Evolutionary conservation across 2,329 filamentous ascomycete genomes (phyloP).

Genomic region (Colletotrichum camelliae): DNA sequence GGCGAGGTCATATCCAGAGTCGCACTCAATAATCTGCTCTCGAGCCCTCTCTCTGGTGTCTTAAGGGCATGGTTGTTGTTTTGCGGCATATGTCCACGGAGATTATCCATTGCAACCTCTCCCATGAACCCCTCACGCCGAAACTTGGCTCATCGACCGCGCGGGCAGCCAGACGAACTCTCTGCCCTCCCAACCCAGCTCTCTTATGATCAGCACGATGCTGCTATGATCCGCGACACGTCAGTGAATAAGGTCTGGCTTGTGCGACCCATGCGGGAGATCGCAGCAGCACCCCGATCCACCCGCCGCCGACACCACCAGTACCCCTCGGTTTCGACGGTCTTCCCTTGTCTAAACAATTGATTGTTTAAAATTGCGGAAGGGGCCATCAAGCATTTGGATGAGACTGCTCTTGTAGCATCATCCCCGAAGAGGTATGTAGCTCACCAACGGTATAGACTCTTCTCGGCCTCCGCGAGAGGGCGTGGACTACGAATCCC

Average conservation of each 20-base stretch:
- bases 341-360: not conserved
- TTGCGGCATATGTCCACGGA: not conserved
- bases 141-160: not conserved
- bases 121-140: not conserved
- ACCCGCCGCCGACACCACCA: not conserved
- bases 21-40: not conserved
- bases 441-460: not conserved
- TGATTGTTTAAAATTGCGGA: conserved; percentile 10
- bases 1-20: not conserved
- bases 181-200: not conserved
- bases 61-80: not conserved
- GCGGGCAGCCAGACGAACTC: not conserved
- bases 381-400: conserved; percentile 2
- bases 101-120: not conserved
- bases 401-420: conserved; percentile 18
- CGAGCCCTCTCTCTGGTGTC: not conserved
- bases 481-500: not conserved
- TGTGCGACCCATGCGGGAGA: conserved; percentile 21
- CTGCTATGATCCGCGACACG: conserved; percentile 5
- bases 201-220: not conserved
- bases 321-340: not conserved
- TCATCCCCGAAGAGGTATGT: conserved; percentile 10
- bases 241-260: conserved; percentile 20
- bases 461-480: not conserved
- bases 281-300: not conserved